Base-by-base conservation (phyloP, 768 basidiomycete species). In the Serendipita sp. region DNA sequence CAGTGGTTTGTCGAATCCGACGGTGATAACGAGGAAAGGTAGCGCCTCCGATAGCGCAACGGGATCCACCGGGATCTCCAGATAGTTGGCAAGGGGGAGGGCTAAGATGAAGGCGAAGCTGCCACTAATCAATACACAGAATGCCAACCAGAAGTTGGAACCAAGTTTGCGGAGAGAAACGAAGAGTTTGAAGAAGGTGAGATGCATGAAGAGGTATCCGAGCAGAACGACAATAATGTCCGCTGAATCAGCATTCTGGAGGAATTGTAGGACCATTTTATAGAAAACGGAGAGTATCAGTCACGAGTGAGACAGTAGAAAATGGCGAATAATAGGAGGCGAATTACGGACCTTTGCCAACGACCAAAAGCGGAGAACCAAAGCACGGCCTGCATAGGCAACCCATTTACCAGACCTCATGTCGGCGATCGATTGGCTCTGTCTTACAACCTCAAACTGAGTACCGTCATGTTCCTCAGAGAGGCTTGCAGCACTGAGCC, bases 1-100 rank as follows among this genome's bases (percentile, higher is more conserved):
- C 52, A 95, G 85, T 0, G 94, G 95, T 73, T 99, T 98, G 76
- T 99, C 96, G 73, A 98, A 99, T 4, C 95, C 95, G 66, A 99
- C 85, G 1, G 93, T 96, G 74, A 95, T 95, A 41, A 99, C 94
- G 56, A 98, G 79, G 84, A 98, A 98, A 0, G 96, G 96, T 0
- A 99, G 81, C 0, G 96, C 95, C 74, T 99, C 96, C 8, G 90
- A 91, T 62, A 99, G 80, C 8, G 86, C 86, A 63, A 98, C 86
- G 1, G 92, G 91, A 73, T 98, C 94, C 69, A 99, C 85, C 18
- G 85, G 87, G 66, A 99, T 91, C 69, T 81, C 79, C 65, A 97
- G 79, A 77, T 85, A 85, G 63, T 86, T 81, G 18, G 86, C 83
- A 45, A 85, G 72, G 13, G 95, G 87, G 3, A 98, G 81, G 11